Evolutionary conservation across 2,329 filamentous ascomycete genomes (phyloP).

Genomic region (Beauveria varroae): DNA sequence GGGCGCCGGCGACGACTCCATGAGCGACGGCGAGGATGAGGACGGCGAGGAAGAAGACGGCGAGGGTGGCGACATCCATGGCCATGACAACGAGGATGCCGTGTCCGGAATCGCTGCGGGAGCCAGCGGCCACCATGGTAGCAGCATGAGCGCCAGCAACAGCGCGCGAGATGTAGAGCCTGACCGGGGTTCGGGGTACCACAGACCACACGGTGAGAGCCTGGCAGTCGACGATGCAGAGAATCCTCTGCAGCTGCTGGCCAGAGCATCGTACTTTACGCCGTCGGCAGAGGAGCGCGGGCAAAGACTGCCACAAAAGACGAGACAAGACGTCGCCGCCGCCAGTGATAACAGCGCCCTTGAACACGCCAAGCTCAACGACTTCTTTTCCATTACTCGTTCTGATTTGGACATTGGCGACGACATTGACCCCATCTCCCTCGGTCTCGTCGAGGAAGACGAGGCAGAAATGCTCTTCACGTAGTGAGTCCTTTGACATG

Average conservation of each 20-base stretch:
- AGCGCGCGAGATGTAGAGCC: background rate
- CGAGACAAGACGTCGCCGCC: conserved; percentile 8
- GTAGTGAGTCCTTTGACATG: conserved; percentile 42
- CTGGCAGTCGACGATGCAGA: conserved; percentile 65
- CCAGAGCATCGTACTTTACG: conserved; percentile 62
- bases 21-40: conserved; percentile 10
- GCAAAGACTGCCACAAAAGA: conserved; percentile 20
- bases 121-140: background rate
- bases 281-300: conserved; percentile 35
- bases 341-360: conserved; percentile 26
- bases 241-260: conserved; percentile 66
- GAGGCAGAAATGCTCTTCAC: conserved; percentile 58
- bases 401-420: conserved; percentile 56
- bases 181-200: background rate
- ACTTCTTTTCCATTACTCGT: conserved; percentile 59
- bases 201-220: conserved; percentile 35
- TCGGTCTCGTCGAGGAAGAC: conserved; percentile 58
- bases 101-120: background rate
- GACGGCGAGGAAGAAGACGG: conserved; percentile 21
- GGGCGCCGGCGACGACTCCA: conserved; percentile 15
- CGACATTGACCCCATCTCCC: conserved; percentile 60
- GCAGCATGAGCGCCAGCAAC: background rate
- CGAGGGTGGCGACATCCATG: conserved; percentile 17
- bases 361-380: conserved; percentile 36
- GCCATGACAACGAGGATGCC: conserved; percentile 18